These are phyloP conservation scores for Reutealis trisperma DNA, from an alignment of 345 rosid genomes.

Conservation along the genomic window DNA sequence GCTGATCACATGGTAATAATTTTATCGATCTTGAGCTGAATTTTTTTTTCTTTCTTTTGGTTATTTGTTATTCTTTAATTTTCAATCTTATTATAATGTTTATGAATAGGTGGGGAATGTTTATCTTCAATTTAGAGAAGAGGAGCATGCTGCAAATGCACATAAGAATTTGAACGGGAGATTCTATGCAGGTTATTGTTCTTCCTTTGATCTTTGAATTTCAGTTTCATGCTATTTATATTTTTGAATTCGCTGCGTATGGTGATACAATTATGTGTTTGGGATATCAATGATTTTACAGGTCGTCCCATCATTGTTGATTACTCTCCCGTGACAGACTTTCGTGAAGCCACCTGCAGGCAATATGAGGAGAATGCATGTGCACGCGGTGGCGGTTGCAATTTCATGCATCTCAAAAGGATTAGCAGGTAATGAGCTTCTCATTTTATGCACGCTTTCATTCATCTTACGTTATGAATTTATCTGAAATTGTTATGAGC, in stretches of 20 bases:
- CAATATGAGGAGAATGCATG: slow-evolving; percentile 69
- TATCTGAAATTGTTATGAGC: neutral
- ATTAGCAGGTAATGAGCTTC: slow-evolving; percentile 46
- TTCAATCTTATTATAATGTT: neutral
- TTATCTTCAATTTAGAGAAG: slow-evolving; percentile 71
- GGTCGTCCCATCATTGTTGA: slow-evolving; percentile 74
- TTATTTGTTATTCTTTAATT: neutral
- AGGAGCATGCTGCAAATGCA: slow-evolving; percentile 69
- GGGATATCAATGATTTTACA: slow-evolving; percentile 9
- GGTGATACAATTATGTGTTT: too few relatives aligned
- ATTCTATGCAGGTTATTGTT: slow-evolving; percentile 49
- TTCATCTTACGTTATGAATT: too few relatives aligned
- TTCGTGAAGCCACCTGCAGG: slow-evolving; percentile 77
- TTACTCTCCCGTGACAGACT: slow-evolving; percentile 74
- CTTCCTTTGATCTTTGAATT: neutral
- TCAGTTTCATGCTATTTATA: too few relatives aligned
- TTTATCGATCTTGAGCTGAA: neutral
- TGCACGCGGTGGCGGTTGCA: slow-evolving; percentile 79
- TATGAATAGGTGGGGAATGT: slow-evolving; percentile 65
- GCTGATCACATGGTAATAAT: slow-evolving; percentile 68
- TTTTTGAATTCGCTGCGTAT: neutral
- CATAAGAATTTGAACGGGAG: slow-evolving; percentile 49
- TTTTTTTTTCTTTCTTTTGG: neutral
- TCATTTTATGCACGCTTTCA: neutral
- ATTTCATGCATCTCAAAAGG: slow-evolving; percentile 75